phyloP scores from a whole-genome alignment of 768 basidiomycete genomes.

The Lactifluus subvellereus region DNA sequence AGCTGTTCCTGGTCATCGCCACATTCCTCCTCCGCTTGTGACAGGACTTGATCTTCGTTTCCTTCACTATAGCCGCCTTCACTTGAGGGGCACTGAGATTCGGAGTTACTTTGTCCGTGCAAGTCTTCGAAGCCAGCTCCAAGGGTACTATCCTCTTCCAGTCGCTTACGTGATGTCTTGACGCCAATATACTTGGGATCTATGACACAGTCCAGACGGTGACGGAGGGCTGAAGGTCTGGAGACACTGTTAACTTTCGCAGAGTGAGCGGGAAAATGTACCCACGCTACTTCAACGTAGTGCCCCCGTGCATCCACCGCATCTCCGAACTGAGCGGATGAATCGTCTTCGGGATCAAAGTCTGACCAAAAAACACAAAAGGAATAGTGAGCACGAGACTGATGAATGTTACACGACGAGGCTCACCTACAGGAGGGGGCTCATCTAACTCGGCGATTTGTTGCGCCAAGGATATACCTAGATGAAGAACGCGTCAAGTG shows the following conservation, averaged over 20 bases:
- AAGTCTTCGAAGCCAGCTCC: conserved; percentile 30
- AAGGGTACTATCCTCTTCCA: conserved; percentile 39
- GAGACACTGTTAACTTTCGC: not conserved
- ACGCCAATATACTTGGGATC: conserved; percentile 79
- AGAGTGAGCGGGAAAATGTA: conserved; percentile 12
- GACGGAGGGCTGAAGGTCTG: conserved; percentile 68
- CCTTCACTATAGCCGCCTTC: conserved; percentile 14
- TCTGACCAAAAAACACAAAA: conserved; percentile 29
- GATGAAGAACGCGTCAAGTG: not conserved
- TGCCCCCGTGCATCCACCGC: conserved; percentile 54
- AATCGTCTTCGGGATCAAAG: conserved; percentile 37
- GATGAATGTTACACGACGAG: not conserved
- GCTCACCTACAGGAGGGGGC: conserved; percentile 59
- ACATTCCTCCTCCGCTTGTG: conserved; percentile 24
- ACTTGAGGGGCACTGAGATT: not conserved
- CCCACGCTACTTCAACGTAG: conserved; percentile 82
- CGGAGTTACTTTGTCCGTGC: conserved; percentile 26
- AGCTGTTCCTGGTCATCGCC: conserved; percentile 22
- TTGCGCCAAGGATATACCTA: conserved; percentile 60
- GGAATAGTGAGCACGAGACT: conserved; percentile 9
- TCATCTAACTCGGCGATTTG: conserved; percentile 80
- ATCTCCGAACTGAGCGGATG: conserved; percentile 28
- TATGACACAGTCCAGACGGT: conserved; percentile 53
- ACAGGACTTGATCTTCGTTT: conserved; percentile 25
- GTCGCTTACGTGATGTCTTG: conserved; percentile 52